Percentiles rank a stretch among this genome's conserved stretches.
Evolutionary conservation across 345 rosid species (phyloP).

Genomic region (Jatropha curcas): DNA sequence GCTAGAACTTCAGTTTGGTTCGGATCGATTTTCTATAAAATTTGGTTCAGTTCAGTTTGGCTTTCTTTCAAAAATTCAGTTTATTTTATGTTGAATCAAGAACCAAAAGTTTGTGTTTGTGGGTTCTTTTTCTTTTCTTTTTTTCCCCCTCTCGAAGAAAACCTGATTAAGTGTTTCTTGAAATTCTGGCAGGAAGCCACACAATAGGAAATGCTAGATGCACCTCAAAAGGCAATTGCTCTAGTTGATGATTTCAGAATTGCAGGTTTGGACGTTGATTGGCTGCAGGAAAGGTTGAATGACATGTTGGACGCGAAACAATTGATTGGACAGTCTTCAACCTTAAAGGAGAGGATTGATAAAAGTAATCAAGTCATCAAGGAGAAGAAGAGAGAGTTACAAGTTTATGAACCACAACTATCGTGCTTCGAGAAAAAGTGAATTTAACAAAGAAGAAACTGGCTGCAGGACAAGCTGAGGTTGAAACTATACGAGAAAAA

Average conservation of each 20-base stretch:
- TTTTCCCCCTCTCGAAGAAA: too few species aligned
- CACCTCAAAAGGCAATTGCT: slow-evolving; percentile 67
- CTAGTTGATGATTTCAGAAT: background rate
- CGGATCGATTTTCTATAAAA: too few species aligned
- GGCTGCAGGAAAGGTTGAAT: slow-evolving; percentile 58
- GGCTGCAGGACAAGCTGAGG: background rate
- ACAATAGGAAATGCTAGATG: slow-evolving; percentile 85
- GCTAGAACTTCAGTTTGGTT: too few species aligned
- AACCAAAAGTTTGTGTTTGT: too few species aligned
- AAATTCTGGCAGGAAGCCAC: slow-evolving; percentile 52
- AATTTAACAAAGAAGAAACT: background rate
- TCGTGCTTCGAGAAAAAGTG: background rate
- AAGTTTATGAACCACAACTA: slow-evolving; percentile 3
- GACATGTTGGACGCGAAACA: slow-evolving; percentile 17
- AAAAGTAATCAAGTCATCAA: background rate
- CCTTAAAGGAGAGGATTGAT: slow-evolving; percentile 4
- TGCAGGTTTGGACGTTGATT: slow-evolving; percentile 8
- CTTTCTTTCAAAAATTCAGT: too few species aligned
- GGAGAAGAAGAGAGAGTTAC: background rate
- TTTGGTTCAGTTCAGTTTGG: too few species aligned
- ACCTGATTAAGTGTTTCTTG: background rate
- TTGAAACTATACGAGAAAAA: background rate
- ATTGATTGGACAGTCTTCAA: background rate
- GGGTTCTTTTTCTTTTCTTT: too few species aligned
- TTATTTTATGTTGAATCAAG: too few species aligned